Evolutionary conservation across 768 basidiomycete species (phyloP), one percentile per base, ranked within the genome.

Genomic region (Lactifluus subvellereus): DNA sequence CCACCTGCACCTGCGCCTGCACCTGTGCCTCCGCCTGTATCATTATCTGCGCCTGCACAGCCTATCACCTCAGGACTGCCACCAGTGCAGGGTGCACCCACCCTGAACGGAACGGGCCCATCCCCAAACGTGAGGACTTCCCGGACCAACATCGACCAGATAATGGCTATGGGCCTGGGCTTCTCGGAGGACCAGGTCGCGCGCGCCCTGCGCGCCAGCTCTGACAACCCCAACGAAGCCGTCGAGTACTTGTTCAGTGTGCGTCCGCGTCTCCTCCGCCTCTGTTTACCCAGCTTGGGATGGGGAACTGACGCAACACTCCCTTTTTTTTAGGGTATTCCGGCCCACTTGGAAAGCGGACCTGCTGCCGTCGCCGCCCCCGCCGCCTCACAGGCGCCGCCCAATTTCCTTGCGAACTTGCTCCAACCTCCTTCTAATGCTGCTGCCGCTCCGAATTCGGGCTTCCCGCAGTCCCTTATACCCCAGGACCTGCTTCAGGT

Each of bases 171-270:
- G 96, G 45, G n/a, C 10, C 6, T 45, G 11, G 97, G 95, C 13
- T 98, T 97, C 70, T 80, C 83, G 64, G 81, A 86, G 38, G 94
- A 94, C 5, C 85, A 92, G 69, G 92, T 97, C 43, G 75, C 85
- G 69, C 82, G 86, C 20, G 94, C 95, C 2, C 72, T 99, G 72
- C 81, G 91, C 64, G 95, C 94, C 30, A 94, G 91, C 72, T 98
- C 82, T 77, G 98, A 98, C 75, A 98, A 98, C 76, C 89, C 95
- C 16, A 93, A 98, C 69, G 84, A 95, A 32, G 97, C 97, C 3
- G 94, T 93, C 14, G 97, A 99, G 72, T 98, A 98, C 74, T 78
- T 98, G 60, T 88, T 98, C 84, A 95, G 73, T 62, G 96, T 94
- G 68, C 67, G 88, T 77, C 9, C 10, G 0, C 20, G 13, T 27